Evolutionary conservation across 192 early-diverging fungal genomes (phyloP).

Genomic region (Entomortierella chlamydospora): DNA sequence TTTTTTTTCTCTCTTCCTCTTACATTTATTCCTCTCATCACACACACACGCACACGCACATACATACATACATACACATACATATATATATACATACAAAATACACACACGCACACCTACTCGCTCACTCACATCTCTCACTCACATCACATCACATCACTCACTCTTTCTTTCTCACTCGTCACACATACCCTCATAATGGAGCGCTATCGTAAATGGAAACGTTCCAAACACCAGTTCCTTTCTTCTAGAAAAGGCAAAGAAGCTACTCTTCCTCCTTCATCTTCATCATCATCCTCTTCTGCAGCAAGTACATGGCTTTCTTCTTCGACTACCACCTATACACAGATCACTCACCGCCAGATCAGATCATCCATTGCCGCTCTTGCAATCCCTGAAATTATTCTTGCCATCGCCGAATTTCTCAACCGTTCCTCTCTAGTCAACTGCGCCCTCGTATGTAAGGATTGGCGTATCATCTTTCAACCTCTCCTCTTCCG

Average conservation of each 20-base stretch:
- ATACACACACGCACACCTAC: too few relatives aligned
- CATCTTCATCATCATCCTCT: constrained; percentile 10
- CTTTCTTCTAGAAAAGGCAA: constrained; percentile 4
- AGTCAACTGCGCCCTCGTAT: constrained; percentile 22
- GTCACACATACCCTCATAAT: too few relatives aligned
- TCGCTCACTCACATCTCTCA: too few relatives aligned
- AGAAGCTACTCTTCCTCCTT: not conserved
- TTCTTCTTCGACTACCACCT: not conserved
- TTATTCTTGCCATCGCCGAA: constrained; percentile 23
- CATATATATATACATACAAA: too few relatives aligned
- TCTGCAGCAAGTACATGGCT: not conserved
- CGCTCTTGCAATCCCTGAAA: constrained; percentile 33
- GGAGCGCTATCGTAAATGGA: constrained; percentile 24
- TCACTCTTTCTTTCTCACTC: too few relatives aligned
- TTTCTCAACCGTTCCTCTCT: constrained; percentile 27
- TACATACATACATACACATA: too few relatives aligned
- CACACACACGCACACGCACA: too few relatives aligned
- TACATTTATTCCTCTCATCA: too few relatives aligned
- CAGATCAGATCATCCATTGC: not conserved
- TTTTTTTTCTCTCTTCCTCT: too few relatives aligned
- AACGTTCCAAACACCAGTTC: constrained; percentile 11
- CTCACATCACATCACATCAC: too few relatives aligned
- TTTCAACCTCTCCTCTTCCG: constrained; percentile 45
- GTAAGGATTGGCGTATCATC: constrained; percentile 32
- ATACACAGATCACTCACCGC: not conserved